A percentile compares a stretch with the other conserved stretches of the same genome.
Conservation (phyloP, 2,329 filamentous ascomycete species). For the Fusarium citri region DNA sequence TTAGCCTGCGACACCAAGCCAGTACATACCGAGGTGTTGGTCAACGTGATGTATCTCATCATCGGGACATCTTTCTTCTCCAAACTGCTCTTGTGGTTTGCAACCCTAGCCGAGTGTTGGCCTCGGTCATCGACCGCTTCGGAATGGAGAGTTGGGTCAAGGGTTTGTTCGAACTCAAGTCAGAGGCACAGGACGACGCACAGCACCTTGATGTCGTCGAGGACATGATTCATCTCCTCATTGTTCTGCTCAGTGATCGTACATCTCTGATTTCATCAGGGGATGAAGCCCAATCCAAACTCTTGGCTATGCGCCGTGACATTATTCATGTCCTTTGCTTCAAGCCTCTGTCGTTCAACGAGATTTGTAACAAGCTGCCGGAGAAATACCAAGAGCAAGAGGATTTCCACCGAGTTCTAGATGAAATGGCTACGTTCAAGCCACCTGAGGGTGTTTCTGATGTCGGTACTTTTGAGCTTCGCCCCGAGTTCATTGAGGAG, state of each 20-base stretch:
- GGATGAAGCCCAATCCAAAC: conserved; percentile 72
- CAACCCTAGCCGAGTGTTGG: conserved; percentile 83
- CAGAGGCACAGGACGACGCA: conserved; percentile 81
- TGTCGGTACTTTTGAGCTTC: conserved; percentile 93
- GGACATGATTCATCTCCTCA: conserved; percentile 93
- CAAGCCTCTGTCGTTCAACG: conserved; percentile 94
- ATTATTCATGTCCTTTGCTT: conserved; percentile 96
- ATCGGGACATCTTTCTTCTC: conserved; percentile 92
- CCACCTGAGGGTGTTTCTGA: conserved; percentile 92
- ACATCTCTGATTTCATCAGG: conserved; percentile 79
- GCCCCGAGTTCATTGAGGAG: conserved; percentile 84
- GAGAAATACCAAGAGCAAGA: conserved; percentile 92
- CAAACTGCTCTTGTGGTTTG: conserved; percentile 92
- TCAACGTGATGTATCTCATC: conserved; percentile 91
- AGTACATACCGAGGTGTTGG: conserved; percentile 90
- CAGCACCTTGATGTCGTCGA: conserved; percentile 95
- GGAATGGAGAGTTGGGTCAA: conserved; percentile 89
- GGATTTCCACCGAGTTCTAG: conserved; percentile 84
- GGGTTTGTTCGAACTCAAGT: conserved; percentile 79
- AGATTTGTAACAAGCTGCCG: conserved; percentile 85
- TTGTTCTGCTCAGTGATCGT: conserved; percentile 90
- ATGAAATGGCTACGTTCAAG: conserved; percentile 89
- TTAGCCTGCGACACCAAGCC: conserved; percentile 95
- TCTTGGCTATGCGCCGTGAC: conserved; percentile 83
- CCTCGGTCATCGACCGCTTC: conserved; percentile 91